Conservation (phyloP, 768 basidiomycete genomes). For the Tubosaeta sp. region DNA sequence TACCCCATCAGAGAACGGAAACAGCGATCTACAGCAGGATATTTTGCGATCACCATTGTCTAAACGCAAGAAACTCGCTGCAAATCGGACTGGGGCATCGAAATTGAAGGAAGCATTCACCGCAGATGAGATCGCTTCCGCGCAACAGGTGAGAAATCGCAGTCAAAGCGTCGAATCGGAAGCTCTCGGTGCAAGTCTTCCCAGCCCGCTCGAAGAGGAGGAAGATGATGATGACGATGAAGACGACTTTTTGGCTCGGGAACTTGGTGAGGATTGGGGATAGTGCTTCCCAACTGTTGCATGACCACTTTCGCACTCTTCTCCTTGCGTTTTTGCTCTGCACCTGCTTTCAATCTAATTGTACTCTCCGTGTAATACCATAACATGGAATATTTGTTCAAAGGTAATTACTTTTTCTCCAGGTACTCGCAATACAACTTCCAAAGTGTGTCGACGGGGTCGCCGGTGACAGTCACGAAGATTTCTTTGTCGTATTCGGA, state of each 20-base stretch:
- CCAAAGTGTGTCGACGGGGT: constrained; percentile 56
- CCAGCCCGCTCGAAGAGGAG: constrained; percentile 40
- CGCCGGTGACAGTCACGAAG: constrained; percentile 52
- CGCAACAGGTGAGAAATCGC: constrained; percentile 19
- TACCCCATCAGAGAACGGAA: constrained; percentile 62
- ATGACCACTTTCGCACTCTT: background rate
- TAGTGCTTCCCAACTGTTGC: constrained; percentile 31
- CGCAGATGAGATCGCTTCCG: constrained; percentile 44
- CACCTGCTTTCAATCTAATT: constrained; percentile 19
- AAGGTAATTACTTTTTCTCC: constrained; percentile 9
- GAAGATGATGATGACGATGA: constrained; percentile 61
- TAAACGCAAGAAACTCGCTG: constrained; percentile 74
- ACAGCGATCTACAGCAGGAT: constrained; percentile 37
- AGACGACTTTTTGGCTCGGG: constrained; percentile 70
- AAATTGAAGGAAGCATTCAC: constrained; percentile 64
- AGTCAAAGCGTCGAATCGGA: constrained; percentile 17
- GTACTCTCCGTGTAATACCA: constrained; percentile 18
- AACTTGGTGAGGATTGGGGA: constrained; percentile 75
- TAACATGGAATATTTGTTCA: constrained; percentile 6
- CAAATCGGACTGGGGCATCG: constrained; percentile 61
- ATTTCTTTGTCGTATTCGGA: constrained; percentile 46
- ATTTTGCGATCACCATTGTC: constrained; percentile 63
- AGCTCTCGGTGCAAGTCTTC: constrained; percentile 7
- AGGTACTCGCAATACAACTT: constrained; percentile 45
- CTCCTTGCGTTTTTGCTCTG: constrained; percentile 4